Evolutionary conservation across 805 yeast species (phyloP), one percentile per base, ranked within the genome.

Genomic region (Phaffomyces antillensis): DNA sequence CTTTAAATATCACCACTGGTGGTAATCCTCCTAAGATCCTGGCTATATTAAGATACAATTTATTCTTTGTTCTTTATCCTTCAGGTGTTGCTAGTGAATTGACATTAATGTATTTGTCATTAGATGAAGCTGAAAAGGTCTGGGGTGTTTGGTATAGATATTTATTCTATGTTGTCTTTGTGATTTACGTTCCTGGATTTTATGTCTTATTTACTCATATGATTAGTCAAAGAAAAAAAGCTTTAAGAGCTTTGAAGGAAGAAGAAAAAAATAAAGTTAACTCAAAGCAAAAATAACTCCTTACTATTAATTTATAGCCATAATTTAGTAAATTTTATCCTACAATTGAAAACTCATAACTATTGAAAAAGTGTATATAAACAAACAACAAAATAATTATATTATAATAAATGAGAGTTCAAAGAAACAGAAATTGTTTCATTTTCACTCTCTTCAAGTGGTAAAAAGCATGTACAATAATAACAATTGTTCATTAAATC

Each of bases 81-180:
- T 64, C 84, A 18, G 99, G 99, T 3, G 96, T 90, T n/a, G 76
- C 85, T 2, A 79, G 91, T 49, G 99, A 93, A 63, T 71, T 85
- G 48, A 58, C 71, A 32, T 77, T 88, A 66, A 73, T 87, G 47
- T 83, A 77, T 65, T 64, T 79, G 45, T 81, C 96, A 0, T 70
- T 91, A 42, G 75, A 72, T n/a, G 77, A 75, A 40, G 96, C 96
- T n/a, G 73, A 67, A 42, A 51, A 53, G 39, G 73, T 56, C 30
- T 70, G 72, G 41, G 82, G 84, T 6, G 49, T 52, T 0, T 63
- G 71, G 65, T 80, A 77, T 64, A 75, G 79, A 36, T 71, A 73
- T 59, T 63, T 77, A 44, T 70, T 89, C 52, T 69, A 79, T 43
- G 70, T 64, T 2, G 69, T 79, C 42, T 70, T 91, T 66, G 61